phyloP scores from a whole-genome alignment of 805 yeast species.

The Kodamaea kakaduensis region DNA sequence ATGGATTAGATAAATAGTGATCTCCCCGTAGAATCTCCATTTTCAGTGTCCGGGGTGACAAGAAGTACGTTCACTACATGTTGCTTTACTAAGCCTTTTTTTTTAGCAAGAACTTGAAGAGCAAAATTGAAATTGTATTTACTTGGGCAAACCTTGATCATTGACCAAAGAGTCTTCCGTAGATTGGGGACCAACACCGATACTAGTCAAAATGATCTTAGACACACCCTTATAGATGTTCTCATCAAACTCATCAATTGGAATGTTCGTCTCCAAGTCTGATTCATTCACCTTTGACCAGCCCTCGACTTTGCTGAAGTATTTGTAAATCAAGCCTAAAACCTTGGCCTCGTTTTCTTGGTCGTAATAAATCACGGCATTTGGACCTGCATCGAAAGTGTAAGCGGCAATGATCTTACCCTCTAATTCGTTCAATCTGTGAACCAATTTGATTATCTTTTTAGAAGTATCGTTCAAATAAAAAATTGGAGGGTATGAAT shows the following conservation, averaged over 20 bases:
- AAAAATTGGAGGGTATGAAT: conserved; percentile 92
- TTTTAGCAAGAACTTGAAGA: too few relatives aligned
- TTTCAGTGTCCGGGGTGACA: too few relatives aligned
- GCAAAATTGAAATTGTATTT: too few relatives aligned
- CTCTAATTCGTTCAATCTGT: conserved; percentile 64
- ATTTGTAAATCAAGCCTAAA: conserved; percentile 62
- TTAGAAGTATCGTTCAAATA: conserved; percentile 87
- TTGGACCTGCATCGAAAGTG: conserved; percentile 99
- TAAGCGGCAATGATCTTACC: conserved; percentile 84
- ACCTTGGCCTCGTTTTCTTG: conserved; percentile 69
- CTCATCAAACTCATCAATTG: conserved; percentile 40
- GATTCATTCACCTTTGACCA: conserved; percentile 48
- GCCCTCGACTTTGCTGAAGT: conserved; percentile 59
- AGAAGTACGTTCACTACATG: too few relatives aligned
- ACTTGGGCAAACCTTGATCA: conserved; percentile 57
- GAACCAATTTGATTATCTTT: conserved; percentile 72
- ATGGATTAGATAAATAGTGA: too few relatives aligned
- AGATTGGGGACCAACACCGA: conserved; percentile 83
- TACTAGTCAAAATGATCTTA: conserved; percentile 76
- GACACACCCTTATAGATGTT: conserved; percentile 70
- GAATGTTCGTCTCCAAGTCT: conserved; percentile 17
- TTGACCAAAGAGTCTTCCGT: conserved; percentile 55
- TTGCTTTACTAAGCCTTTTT: too few relatives aligned
- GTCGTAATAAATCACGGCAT: conserved; percentile 91
- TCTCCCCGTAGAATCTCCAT: too few relatives aligned